Evolutionary conservation across 2,329 filamentous ascomycete species (phyloP), one percentile per base, ranked within the genome.

Genomic region (Microcyclosporella mali): DNA sequence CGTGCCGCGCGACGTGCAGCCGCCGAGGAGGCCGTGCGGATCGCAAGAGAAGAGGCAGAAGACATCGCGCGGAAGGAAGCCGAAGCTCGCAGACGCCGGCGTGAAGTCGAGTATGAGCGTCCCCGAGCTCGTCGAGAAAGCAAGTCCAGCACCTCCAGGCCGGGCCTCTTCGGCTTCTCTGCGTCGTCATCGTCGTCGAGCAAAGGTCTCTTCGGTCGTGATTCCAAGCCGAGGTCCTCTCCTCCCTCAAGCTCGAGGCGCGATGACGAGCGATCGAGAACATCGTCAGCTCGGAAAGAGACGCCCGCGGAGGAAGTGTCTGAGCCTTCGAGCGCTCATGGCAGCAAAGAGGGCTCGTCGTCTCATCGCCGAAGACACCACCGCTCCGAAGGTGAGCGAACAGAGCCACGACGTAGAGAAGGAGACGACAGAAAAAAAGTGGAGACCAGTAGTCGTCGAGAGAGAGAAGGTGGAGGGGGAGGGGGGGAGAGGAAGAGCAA

Each of bases 1-100:
- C 47, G 54, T 8, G 54, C 51, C 7, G 53, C 53, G 10, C 38
- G 56, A 16, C 56, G 56, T 41, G 56, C 54, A 10, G 56, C 52
- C 2, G 54, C 52, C 4, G 51, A 52, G 27, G 54, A 57, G 33
- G 43, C 49, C 10, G 44, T 45, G 6, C 35, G 48, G 21, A 16
- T 58, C 16, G 50, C 48, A 1, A 46, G 38, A 25, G 47, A 52
- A 31, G 52, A 57, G 41, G 54, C 50, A 2, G 34, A 39, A 25
- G 32, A 28, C 6, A 33, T 37, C 11, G 40, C 18, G 14, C 14
- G 33, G 16, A 33, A 46, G 16, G 45, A 40, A 34, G 40, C 32
- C 9, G 33, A 36, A 18, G 7, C 18, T 14, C 28, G 40, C n/a
- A 40, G 37, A 33, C 28, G 37, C 10, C 34, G 18, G 14, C 36